phyloP scores from a whole-genome alignment of 495 filamentous ascomycete species.

The Eremomyces bilateralis region DNA sequence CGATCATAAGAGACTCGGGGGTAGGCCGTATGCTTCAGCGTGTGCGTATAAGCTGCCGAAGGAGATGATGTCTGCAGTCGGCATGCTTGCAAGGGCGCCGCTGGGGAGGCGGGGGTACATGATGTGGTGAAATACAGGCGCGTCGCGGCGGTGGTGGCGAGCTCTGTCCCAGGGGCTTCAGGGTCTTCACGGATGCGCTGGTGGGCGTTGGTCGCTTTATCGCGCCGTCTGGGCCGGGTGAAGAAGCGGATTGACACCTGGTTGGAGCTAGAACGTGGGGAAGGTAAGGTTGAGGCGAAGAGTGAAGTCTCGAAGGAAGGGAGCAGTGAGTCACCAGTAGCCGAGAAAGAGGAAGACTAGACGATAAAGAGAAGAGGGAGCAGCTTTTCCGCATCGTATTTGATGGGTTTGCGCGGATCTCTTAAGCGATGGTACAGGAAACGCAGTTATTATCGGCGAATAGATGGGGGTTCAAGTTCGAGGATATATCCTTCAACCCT shows the following conservation, averaged over 20 bases:
- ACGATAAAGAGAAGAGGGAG: not conserved
- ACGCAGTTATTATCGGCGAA: constrained; percentile 11
- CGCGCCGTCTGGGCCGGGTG: constrained; percentile 2
- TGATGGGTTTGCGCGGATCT: constrained; percentile 17
- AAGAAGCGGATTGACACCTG: constrained; percentile 7
- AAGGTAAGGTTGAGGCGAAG: not conserved
- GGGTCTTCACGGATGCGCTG: not conserved
- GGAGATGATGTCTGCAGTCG: constrained; percentile 16
- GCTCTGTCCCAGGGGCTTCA: constrained; percentile 5
- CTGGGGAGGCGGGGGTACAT: constrained; percentile 14
- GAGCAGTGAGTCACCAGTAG: not conserved
- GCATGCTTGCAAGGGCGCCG: constrained; percentile 17
- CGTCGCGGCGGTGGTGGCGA: constrained; percentile 1
- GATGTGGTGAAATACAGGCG: constrained; percentile 4
- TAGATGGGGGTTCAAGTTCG: constrained; percentile 18
- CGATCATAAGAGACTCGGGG: constrained; percentile 25
- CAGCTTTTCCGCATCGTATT: constrained; percentile 3
- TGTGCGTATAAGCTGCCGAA: constrained; percentile 20
- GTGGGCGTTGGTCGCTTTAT: constrained; percentile 5
- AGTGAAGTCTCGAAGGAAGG: too few relatives aligned
- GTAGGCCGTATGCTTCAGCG: constrained; percentile 26
- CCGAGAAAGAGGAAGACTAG: not conserved
- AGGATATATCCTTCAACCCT: constrained; percentile 15
- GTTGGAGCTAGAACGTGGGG: constrained; percentile 3
- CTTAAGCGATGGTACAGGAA: constrained; percentile 13